Evolutionary conservation across 2,329 filamentous ascomycete species (phyloP).

Genomic region (Metarhizium rileyi): DNA sequence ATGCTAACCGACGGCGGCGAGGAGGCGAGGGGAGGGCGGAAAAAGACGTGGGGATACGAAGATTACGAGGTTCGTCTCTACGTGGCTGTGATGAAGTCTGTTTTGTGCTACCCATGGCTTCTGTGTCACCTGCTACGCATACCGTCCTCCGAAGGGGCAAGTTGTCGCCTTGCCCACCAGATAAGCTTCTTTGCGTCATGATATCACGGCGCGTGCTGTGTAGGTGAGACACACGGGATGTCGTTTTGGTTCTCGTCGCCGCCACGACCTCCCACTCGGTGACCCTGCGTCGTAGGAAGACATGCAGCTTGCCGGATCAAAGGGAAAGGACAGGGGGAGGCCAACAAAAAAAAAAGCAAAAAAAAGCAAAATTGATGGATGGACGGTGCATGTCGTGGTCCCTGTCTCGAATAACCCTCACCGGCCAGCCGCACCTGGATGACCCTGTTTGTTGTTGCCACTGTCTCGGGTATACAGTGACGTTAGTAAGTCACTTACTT

Average conservation of each 20-base stretch:
- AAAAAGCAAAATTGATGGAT: too few species aligned
- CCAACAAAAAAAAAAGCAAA: too few species aligned
- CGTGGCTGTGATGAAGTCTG: neutral
- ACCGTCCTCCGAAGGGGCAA: neutral
- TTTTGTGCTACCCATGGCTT: neutral
- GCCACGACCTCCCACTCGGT: neutral
- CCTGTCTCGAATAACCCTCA: neutral
- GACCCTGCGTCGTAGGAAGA: neutral
- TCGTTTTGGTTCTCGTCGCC: neutral
- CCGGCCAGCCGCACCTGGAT: neutral
- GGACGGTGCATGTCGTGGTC: neutral
- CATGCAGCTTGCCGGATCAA: neutral
- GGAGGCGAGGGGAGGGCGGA: too few species aligned
- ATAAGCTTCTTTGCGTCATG: neutral
- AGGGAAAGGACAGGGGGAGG: neutral
- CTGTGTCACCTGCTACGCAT: neutral
- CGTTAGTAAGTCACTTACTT: too few species aligned
- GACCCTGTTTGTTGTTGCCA: neutral
- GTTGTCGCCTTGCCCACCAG: neutral
- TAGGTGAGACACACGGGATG: neutral
- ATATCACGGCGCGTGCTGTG: neutral
- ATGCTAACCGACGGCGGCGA: neutral
- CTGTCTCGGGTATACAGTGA: neutral
- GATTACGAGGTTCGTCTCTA: neutral
- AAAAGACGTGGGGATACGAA: neutral